phyloP scores from a whole-genome alignment of 495 filamentous ascomycete genomes.

The Thermothielavioides terrestris region DNA sequence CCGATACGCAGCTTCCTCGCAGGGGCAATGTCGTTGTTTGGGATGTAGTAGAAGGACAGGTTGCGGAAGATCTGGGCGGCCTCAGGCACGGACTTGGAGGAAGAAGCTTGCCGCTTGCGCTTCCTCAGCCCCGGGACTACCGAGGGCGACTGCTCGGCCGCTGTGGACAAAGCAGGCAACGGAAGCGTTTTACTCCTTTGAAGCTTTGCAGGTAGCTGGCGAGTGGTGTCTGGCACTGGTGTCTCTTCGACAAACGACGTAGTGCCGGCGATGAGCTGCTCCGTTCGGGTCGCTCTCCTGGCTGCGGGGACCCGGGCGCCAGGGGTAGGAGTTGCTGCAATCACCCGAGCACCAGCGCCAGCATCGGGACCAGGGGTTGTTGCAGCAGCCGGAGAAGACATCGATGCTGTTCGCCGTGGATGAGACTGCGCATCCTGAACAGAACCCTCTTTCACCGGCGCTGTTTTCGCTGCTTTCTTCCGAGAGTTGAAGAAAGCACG shows the following conservation, averaged over 20 bases:
- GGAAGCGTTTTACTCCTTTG: slow-evolving; percentile 21
- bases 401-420: slow-evolving; percentile 10
- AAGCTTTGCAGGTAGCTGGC: slow-evolving; percentile 6
- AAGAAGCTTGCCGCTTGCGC: slow-evolving; percentile 39
- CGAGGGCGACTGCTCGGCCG: slow-evolving; percentile 17
- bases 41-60: slow-evolving; percentile 68
- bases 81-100: slow-evolving; percentile 42
- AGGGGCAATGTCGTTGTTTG: slow-evolving; percentile 62
- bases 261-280: not conserved
- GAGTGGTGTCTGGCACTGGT: slow-evolving; percentile 12
- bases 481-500: slow-evolving; percentile 16
- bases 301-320: not conserved
- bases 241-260: slow-evolving; percentile 20
- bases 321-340: slow-evolving; percentile 20
- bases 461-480: slow-evolving; percentile 4
- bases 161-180: not conserved
- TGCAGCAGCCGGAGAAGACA: slow-evolving; percentile 8
- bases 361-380: too few relatives aligned
- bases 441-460: not conserved
- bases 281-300: not conserved
- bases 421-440: not conserved
- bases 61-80: slow-evolving; percentile 56
- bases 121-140: slow-evolving; percentile 31
- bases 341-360: slow-evolving; percentile 4
- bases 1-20: slow-evolving; percentile 60